Conservation (phyloP, 1,139 yeast genomes). For the Blastobotrys proliferans region DNA sequence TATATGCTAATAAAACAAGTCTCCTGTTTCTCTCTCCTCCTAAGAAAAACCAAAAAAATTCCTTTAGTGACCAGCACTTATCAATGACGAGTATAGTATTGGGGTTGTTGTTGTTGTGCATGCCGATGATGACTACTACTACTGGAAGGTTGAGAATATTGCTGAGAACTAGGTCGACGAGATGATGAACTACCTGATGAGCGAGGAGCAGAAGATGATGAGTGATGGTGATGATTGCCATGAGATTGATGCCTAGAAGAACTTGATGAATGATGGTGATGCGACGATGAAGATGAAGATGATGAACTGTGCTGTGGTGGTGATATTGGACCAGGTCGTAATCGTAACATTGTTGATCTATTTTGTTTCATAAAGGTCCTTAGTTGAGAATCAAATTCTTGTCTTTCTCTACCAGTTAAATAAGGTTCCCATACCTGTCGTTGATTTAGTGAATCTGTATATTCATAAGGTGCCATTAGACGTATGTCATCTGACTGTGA, state of each 20-base stretch:
- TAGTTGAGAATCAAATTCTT: slow-evolving; percentile 32
- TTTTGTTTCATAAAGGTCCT: slow-evolving; percentile 30
- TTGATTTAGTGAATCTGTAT: slow-evolving; percentile 32
- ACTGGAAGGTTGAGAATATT: neutral
- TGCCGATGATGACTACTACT: neutral
- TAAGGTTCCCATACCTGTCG: slow-evolving; percentile 35
- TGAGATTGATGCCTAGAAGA: neutral
- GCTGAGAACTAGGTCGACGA: neutral
- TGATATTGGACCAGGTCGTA: slow-evolving; percentile 29
- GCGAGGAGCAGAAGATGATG: slow-evolving; percentile 2
- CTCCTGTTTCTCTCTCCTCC: no score
- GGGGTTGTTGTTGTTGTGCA: slow-evolving; percentile 1
- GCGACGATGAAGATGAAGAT: slow-evolving; percentile 3
- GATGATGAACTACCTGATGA: neutral
- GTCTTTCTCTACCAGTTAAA: slow-evolving; percentile 32
- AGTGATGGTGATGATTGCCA: slow-evolving; percentile 3
- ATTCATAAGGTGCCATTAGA: slow-evolving; percentile 31
- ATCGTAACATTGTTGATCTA: slow-evolving; percentile 27
- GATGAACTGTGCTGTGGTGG: neutral
- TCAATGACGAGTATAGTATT: neutral
- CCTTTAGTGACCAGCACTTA: neutral
- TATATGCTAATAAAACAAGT: no score
- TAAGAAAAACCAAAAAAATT: no score
- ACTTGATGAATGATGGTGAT: neutral
- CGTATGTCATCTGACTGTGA: slow-evolving; percentile 21